A percentile compares a stretch with the other conserved stretches of the same genome.
Evolutionary conservation across 331 rosid genomes (phyloP).

Genomic region (Rhamnella rubrinervis): DNA sequence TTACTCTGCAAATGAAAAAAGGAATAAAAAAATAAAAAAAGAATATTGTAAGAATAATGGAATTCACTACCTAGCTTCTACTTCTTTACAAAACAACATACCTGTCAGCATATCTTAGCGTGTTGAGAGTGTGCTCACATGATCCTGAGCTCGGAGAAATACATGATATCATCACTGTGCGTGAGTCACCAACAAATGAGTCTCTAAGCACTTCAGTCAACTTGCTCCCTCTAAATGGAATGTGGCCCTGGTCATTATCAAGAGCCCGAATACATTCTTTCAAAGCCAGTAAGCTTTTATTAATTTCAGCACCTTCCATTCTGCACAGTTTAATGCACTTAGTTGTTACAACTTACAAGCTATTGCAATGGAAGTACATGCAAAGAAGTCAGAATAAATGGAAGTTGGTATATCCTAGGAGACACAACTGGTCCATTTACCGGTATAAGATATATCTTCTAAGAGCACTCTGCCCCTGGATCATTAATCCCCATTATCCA

Average conservation of each 20-base stretch:
- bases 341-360: conserved; percentile 10
- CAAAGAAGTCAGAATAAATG: not conserved
- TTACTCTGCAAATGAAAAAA: conserved; percentile 50
- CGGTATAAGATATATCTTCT: too few species aligned
- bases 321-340: conserved; percentile 37
- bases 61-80: conserved; percentile 10
- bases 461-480: not conserved
- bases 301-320: conserved; percentile 90
- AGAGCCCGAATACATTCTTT: conserved; percentile 86
- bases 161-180: conserved; percentile 89
- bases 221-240: conserved; percentile 92
- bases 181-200: conserved; percentile 80
- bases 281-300: conserved; percentile 78
- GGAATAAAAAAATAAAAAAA: conserved; percentile 21
- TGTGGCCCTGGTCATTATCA: conserved; percentile 81
- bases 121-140: conserved; percentile 85
- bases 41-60: conserved; percentile 8
- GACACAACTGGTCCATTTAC: too few species aligned
- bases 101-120: conserved; percentile 90
- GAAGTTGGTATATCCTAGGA: too few species aligned
- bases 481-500: conserved; percentile 1
- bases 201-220: conserved; percentile 86
- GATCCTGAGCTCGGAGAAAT: conserved; percentile 91
- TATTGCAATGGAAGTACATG: not conserved
- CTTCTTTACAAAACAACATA: conserved; percentile 17